phyloP scores from a whole-genome alignment of 2,329 filamentous ascomycete species.

The Aureobasidium melanogenum region DNA sequence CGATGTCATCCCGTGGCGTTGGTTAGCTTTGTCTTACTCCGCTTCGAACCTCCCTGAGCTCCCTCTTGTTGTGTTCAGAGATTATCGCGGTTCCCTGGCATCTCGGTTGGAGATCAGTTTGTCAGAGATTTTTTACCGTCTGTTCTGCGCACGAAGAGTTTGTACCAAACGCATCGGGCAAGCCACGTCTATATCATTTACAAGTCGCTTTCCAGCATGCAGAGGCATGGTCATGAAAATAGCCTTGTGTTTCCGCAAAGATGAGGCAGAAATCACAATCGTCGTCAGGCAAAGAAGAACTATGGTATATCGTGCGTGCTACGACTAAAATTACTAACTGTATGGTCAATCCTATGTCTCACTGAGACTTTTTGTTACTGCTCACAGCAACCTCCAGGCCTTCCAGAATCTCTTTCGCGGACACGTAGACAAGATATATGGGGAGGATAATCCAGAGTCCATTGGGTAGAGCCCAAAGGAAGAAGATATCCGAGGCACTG shows the following conservation, averaged over 20 bases:
- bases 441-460: conserved; percentile 47
- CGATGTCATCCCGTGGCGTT: too few relatives aligned
- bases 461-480: conserved; percentile 58
- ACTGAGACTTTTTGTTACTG: conserved; percentile 18
- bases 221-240: too few relatives aligned
- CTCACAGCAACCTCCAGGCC: conserved; percentile 42
- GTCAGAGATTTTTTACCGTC: too few relatives aligned
- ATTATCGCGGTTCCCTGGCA: too few relatives aligned
- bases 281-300: background rate
- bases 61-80: too few relatives aligned
- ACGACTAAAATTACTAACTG: background rate
- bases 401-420: conserved; percentile 53
- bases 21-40: too few relatives aligned
- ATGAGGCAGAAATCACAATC: background rate
- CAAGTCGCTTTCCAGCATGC: too few relatives aligned
- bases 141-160: too few relatives aligned
- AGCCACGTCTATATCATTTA: too few relatives aligned
- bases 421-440: conserved; percentile 51
- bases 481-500: conserved; percentile 40
- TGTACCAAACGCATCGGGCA: too few relatives aligned
- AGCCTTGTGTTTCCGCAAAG: background rate
- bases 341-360: background rate
- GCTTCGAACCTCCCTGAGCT: too few relatives aligned
- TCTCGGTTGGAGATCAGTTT: too few relatives aligned
- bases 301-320: background rate